Percentiles rank a stretch among this genome's conserved stretches.
Evolutionary conservation across 768 basidiomycete genomes (phyloP).

Genomic region (Termitomyces sp.): DNA sequence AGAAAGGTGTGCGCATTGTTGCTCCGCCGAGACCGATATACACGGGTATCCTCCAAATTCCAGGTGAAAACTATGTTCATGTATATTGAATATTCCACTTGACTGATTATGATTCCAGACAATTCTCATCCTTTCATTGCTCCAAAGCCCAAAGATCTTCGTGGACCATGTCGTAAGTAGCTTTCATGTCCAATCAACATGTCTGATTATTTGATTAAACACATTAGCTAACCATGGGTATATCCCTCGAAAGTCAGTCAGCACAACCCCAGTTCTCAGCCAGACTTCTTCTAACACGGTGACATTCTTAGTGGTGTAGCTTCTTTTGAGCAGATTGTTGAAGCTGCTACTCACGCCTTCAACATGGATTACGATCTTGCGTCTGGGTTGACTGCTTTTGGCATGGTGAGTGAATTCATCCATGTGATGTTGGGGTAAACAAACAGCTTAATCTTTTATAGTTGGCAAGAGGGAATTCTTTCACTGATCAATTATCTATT

Average conservation of each 20-base stretch:
- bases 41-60: constrained; percentile 7
- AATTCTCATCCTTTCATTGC: constrained; percentile 7
- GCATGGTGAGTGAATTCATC: constrained; percentile 2
- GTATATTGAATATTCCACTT: not conserved
- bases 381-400: constrained; percentile 10
- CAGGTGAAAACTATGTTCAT: not conserved
- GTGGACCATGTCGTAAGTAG: constrained; percentile 12
- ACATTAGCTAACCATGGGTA: constrained; percentile 14
- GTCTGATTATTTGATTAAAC: constrained; percentile 3
- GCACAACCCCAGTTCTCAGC: not conserved
- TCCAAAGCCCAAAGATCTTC: constrained; percentile 4
- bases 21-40: constrained; percentile 6
- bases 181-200: not conserved
- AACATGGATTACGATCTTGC: constrained; percentile 14
- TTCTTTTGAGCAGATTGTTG: constrained; percentile 11
- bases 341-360: constrained; percentile 1
- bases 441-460: not conserved
- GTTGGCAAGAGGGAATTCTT: constrained; percentile 10
- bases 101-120: not conserved
- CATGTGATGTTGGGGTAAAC: not conserved
- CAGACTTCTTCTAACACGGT: not conserved
- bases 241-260: constrained; percentile 10
- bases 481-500: constrained; percentile 8
- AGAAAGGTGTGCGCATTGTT: constrained; percentile 5
- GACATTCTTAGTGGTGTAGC: constrained; percentile 8